Base-by-base conservation (phyloP, 495 filamentous ascomycete species). In the Daldinia loculata region DNA sequence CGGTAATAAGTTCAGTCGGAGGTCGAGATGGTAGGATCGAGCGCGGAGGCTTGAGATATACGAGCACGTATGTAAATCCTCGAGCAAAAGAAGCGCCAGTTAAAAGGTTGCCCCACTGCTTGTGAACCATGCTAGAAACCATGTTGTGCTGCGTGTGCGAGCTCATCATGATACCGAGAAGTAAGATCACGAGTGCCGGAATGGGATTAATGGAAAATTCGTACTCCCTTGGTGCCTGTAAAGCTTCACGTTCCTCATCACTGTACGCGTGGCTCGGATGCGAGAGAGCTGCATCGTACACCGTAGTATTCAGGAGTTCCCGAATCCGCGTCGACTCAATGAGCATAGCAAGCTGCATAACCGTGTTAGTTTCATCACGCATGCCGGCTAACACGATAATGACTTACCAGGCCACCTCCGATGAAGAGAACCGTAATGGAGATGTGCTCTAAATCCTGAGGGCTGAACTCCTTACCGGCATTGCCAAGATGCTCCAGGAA, bases 391-490 rank as follows among this genome's bases (percentile, higher is more conserved):
- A 66, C 14, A 43, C 24, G 9, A 30, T 9, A 58, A 34, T 61
- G 48, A 83, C 90, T 84, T 83, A 93, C 90, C 77, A 96, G 77
- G n/a, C 95, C 95, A 70, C 94, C 94, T 57, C 95, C 95, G 65
- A 98, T 91, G 82, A 99, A 98, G 82, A 99, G 88, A 43, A 97
- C 83, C 0, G 94, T 92, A 73, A 99, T 97, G 6, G 93, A 95
- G 53, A 96, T 83, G 76, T 99, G 95, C 81, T 99, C 94, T 5
- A 99, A 81, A 78, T 98, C 95, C 36, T 89, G 86, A 15, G 93
- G 76, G 63, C 84, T 88, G 90, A 93, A 99, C 41, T 80, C 83
- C 7, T 82, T 77, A 29, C 91, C 93, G 83, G 86, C 88, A 55
- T 82, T 86, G 39, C 87, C 87, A 41, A 99, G 85, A 77, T 97